Base-by-base conservation (phyloP, 2,329 filamentous ascomycete species). In the Macrophomina tecta region DNA sequence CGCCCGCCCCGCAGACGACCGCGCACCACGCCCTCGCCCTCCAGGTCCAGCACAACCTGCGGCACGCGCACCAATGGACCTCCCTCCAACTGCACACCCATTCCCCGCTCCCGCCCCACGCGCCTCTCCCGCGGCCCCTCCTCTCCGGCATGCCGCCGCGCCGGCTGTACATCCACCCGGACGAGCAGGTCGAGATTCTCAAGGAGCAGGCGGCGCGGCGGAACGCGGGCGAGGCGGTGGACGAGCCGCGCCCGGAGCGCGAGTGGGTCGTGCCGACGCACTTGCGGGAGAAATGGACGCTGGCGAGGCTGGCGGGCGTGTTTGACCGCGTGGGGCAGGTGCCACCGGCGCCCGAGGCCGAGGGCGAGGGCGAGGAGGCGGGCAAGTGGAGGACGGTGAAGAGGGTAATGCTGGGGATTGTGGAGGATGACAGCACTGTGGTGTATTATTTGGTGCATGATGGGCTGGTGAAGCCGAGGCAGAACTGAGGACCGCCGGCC, bases 371-470 rank as follows among this genome's bases (percentile, higher is more conserved):
- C 23, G 2, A 74, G 77, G 55, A 77, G 81, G 70, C 80, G 80
- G 76, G 81, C 81, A 65, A 75, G 78, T 84, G 82, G 82, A 78
- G 82, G 68, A 77, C 72, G 28, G 79, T 77, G 56, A 94, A 94
- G 82, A 84, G 91, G 68, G 77, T 94, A 11, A 75, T 94, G n/a
- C 81, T 95, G 62, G 91, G 90, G 16, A 91, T 90, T 2, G 81
- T 93, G 56, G 90, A 93, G 74, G 88, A 91, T 72, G 92, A 95
- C 78, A 94, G 91, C 70, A 94, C 92, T 0, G 85, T 95, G 18
- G 90, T 92, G 48, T 95, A 94, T 79, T 95, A 95, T 75, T 85
- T 94, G 69, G 87, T 94, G 76, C 91, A 94, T 73, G 91, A 94
- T 77, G 92, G 91, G n/a, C 88, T 94, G 70, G 91, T 94, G 64